These are phyloP conservation scores for Westerdykella aurantiaca DNA, from an alignment of 2,329 filamentous ascomycete species.

Conservation along the genomic window DNA sequence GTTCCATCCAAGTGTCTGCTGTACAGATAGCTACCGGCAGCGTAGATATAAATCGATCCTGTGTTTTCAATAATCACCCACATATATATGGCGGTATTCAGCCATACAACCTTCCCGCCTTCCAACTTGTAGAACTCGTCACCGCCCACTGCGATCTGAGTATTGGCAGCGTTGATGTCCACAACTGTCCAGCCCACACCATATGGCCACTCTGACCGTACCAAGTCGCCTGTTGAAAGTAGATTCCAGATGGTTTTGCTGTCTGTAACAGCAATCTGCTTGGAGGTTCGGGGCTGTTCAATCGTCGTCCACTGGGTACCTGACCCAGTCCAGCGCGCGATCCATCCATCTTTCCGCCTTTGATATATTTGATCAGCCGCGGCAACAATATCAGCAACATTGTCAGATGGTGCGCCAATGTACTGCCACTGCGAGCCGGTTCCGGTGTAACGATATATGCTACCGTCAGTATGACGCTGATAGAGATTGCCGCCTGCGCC, in stretches of 20 bases:
- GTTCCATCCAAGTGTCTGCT: conserved; percentile 20
- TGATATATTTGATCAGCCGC: conserved; percentile 22
- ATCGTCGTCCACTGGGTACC: conserved; percentile 19
- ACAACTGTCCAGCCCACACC: conserved; percentile 18
- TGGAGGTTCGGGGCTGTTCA: conserved; percentile 13
- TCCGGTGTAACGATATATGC: conserved; percentile 18
- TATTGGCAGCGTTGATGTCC: conserved; percentile 17
- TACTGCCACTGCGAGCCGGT: conserved; percentile 16
- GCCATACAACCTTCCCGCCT: conserved; percentile 21
- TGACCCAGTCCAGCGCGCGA: conserved; percentile 19
- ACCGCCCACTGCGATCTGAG: conserved; percentile 20
- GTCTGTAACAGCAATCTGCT: conserved; percentile 23
- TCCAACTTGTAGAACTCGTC: conserved; percentile 29
- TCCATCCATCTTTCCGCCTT: conserved; percentile 25
- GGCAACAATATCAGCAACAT: conserved; percentile 24
- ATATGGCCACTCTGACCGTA: conserved; percentile 22
- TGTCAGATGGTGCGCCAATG: conserved; percentile 17
- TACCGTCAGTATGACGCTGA: conserved; percentile 25
- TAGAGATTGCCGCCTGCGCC: conserved; percentile 20
- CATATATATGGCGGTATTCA: conserved; percentile 15
- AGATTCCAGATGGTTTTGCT: conserved; percentile 22
- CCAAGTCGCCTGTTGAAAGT: conserved; percentile 19
- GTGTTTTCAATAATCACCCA: conserved; percentile 20
- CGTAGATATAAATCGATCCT: conserved; percentile 12
- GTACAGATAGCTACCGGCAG: conserved; percentile 17